A percentile compares a stretch with the other conserved stretches of the same genome.
These are phyloP conservation scores for Neurospora terricola DNA, from an alignment of 495 filamentous ascomycete genomes.

Conservation along the genomic window DNA sequence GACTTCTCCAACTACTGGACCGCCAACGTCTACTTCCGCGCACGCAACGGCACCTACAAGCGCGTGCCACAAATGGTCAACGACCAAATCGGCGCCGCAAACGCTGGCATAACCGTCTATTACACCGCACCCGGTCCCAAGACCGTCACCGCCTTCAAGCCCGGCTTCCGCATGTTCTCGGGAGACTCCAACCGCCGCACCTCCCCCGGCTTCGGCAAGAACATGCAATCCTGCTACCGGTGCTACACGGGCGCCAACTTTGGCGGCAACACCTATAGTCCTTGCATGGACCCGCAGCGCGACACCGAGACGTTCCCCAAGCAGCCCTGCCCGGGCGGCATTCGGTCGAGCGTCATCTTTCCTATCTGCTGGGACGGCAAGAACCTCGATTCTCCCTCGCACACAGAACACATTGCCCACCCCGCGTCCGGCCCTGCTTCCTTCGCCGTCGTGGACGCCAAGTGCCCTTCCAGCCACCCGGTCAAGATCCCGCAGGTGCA, in stretches of 20 bases:
- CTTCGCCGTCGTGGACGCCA: conserved; percentile 29
- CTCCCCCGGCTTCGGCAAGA: conserved; percentile 18
- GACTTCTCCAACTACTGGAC: conserved; percentile 46
- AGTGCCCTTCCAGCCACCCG: conserved; percentile 38
- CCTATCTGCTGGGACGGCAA: conserved; percentile 46
- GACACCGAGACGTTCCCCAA: conserved; percentile 31
- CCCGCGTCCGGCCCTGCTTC: conserved; percentile 34
- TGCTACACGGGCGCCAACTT: conserved; percentile 41
- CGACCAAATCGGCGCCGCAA: conserved; percentile 11
- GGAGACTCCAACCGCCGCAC: conserved; percentile 31
- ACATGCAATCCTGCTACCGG: conserved; percentile 33
- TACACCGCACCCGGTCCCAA: conserved; percentile 24
- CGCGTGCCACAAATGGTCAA: conserved; percentile 29
- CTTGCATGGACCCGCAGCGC: conserved; percentile 28
- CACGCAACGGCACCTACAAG: conserved; percentile 41
- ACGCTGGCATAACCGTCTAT: conserved; percentile 22
- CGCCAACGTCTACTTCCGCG: conserved; percentile 42
- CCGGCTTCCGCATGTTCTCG: conserved; percentile 43
- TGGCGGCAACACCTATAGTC: conserved; percentile 28
- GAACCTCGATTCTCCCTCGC: conserved; percentile 41
- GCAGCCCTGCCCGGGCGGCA: conserved; percentile 32
- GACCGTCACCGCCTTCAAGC: conserved; percentile 40
- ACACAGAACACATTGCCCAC: conserved; percentile 38
- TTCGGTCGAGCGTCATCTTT: conserved; percentile 42
- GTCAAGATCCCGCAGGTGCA: conserved; percentile 41